Base-by-base conservation (phyloP, 2,329 filamentous ascomycete species). In the Fusarium buharicum region DNA sequence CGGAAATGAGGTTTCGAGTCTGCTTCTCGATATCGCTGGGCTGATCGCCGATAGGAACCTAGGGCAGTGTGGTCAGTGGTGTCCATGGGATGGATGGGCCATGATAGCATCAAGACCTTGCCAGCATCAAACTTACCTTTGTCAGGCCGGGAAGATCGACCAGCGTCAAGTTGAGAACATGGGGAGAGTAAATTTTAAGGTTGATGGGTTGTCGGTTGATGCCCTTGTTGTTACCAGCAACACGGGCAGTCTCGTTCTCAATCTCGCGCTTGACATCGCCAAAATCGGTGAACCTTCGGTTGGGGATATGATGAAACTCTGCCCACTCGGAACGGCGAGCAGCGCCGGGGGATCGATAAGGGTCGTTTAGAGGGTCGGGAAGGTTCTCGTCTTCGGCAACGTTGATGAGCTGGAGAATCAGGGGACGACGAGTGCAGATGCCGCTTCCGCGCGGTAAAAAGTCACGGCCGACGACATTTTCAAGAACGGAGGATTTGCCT, bases 371-470 rank as follows among this genome's bases (percentile, higher is more conserved):
- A 64, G 88, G 86, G 70, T 92, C 86, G 62, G 84, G 78, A 41
- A 86, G 87, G 56, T 84, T 81, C 60, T 86, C 86, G 71, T 96
- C 91, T 55, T 90, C 86, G 46, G 92, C 91, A 51, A 99, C 89
- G 74, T 99, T 99, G 87, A 99, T 98, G 74, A 99, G 90, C 78
- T 99, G 95, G 58, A 99, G 86, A 71, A 99, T 97, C 71, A 99
- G 85, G 54, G 95, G 95, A 72, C 95, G 87, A 62, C 95, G 86
- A 54, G 95, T 99, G 64, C 97, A 93, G 77, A 99, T 98, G 76
- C 95, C 95, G 75, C 92, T 96, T 72, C 95, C 95, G 76, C 95
- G 90, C 56, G 95, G 95, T 50, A 99, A 84, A 78, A 99, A 99
- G 79, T 99, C 95, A 78, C 94, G 88, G 72, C 95, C 95, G 72